Evolutionary conservation across 257 asterid genomes (phyloP).

Genomic region (Gynochthodes officinalis): DNA sequence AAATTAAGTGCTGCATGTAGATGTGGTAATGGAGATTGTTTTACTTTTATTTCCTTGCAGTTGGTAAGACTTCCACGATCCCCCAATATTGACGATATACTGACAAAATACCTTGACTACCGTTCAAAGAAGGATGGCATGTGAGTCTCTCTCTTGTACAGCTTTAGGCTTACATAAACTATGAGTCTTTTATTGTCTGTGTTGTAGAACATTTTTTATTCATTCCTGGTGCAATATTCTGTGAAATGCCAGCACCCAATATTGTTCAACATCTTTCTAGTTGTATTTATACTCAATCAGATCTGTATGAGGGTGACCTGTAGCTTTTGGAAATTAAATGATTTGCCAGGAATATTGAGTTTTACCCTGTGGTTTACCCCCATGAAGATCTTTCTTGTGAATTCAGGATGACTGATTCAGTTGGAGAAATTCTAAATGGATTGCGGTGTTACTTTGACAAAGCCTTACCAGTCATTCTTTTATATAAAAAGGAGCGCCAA

Average conservation of each 20-base stretch:
- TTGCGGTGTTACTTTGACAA: slow-evolving; percentile 80
- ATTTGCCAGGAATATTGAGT: not conserved
- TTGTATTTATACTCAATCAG: not conserved
- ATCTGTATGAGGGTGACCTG: not conserved
- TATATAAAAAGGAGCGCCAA: slow-evolving; percentile 86
- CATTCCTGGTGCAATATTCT: not conserved
- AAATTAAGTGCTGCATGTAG: not conserved
- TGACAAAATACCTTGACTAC: slow-evolving; percentile 72
- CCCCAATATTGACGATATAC: slow-evolving; percentile 79
- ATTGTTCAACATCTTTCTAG: not conserved
- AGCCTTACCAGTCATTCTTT: slow-evolving; percentile 69
- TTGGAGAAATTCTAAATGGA: slow-evolving; percentile 82
- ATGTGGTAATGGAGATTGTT: not conserved
- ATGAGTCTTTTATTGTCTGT: not conserved
- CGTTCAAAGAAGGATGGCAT: slow-evolving; percentile 77
- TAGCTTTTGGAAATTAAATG: not conserved
- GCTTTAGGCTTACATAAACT: not conserved
- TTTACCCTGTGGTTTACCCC: not conserved
- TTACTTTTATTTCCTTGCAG: slow-evolving; percentile 43
- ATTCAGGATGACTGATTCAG: slow-evolving; percentile 64
- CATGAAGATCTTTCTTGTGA: slow-evolving; percentile 22
- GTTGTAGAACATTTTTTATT: not conserved
- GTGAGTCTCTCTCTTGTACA: slow-evolving; percentile 45
- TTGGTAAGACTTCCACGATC: slow-evolving; percentile 91
- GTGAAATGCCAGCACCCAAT: not conserved